Evolutionary conservation across 2,329 filamentous ascomycete genomes (phyloP).

Genomic region (Chaetomium globosum): DNA sequence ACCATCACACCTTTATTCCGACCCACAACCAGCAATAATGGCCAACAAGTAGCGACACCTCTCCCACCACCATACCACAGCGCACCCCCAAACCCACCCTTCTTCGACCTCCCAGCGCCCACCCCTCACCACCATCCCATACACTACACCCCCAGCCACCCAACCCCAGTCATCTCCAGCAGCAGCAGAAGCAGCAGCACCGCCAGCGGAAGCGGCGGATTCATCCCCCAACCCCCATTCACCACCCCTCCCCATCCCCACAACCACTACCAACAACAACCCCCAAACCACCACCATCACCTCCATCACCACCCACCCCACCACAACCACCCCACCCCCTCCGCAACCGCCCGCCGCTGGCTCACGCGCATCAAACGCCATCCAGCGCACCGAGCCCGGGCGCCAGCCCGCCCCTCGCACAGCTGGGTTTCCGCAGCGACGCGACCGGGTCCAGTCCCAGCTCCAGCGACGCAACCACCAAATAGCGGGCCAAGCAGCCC

Average conservation of each 20-base stretch:
- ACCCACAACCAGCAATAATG: neutral
- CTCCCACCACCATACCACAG: neutral
- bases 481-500: too few species aligned
- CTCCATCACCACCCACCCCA: neutral
- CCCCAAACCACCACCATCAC: neutral
- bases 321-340: neutral
- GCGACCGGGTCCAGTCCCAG: neutral
- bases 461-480: too few species aligned
- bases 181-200: too few species aligned
- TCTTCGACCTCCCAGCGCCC: neutral
- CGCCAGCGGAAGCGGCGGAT: too few species aligned
- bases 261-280: too few species aligned
- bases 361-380: slow-evolving; percentile 6
- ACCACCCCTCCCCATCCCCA: too few species aligned
- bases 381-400: neutral
- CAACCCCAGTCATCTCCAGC: too few species aligned
- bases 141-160: neutral
- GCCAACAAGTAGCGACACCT: neutral
- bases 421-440: too few species aligned
- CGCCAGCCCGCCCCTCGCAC: neutral
- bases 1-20: too few species aligned
- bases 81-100: neutral
- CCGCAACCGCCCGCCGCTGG: neutral
- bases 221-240: neutral
- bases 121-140: neutral